phyloP scores from a whole-genome alignment of 2,329 filamentous ascomycete genomes.

The Mycogone perniciosa region DNA sequence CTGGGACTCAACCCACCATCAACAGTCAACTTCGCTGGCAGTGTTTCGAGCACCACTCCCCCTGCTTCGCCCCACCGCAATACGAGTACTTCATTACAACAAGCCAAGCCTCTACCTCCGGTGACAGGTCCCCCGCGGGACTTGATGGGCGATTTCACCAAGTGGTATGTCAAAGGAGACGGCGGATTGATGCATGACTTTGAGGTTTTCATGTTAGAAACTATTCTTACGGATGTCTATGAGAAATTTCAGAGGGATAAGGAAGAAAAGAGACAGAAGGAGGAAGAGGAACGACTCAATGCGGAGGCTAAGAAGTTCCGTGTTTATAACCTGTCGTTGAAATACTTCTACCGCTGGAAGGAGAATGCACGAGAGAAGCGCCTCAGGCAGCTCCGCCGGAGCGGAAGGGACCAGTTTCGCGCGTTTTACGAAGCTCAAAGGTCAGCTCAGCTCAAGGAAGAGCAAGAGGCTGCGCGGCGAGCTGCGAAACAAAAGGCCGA shows the following conservation, averaged over 20 bases:
- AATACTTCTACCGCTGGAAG: conserved; percentile 53
- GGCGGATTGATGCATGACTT: conserved; percentile 48
- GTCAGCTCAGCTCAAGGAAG: conserved; percentile 25
- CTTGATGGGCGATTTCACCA: conserved; percentile 42
- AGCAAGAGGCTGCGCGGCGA: conserved; percentile 28
- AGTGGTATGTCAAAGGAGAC: conserved; percentile 51
- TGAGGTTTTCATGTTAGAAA: conserved; percentile 37
- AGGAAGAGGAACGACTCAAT: conserved; percentile 43
- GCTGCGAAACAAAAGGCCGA: conserved; percentile 22
- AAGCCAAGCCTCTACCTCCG: conserved; percentile 7
- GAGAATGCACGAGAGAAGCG: conserved; percentile 41
- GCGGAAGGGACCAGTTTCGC: conserved; percentile 45
- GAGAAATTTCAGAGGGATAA: conserved; percentile 34
- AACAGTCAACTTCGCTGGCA: neutral
- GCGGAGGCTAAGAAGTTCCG: conserved; percentile 44
- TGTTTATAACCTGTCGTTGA: conserved; percentile 43
- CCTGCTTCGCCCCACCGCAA: conserved; percentile 4
- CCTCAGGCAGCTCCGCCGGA: conserved; percentile 43
- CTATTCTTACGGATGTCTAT: conserved; percentile 38
- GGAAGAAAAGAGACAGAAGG: conserved; percentile 35
- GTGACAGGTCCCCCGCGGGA: conserved; percentile 28
- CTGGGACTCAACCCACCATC: neutral
- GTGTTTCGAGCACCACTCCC: conserved; percentile 8
- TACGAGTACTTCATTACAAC: neutral
- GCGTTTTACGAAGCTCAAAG: conserved; percentile 37